Conservation (phyloP, 345 rosid species). For the Barbarea vulgaris region DNA sequence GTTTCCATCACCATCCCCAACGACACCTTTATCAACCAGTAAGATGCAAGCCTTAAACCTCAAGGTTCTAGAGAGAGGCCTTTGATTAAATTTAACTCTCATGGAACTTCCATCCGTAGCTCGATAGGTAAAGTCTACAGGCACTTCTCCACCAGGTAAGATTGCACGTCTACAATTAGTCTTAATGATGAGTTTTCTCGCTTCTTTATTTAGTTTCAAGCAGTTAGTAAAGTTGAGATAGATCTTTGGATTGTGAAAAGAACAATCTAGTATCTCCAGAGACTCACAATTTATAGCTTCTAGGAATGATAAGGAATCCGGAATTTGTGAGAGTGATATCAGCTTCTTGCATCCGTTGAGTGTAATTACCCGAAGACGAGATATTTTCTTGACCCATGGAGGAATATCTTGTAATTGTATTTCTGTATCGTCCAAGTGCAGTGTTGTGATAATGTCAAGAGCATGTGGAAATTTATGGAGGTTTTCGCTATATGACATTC, state of each 20-base stretch:
- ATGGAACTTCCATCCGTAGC: neutral
- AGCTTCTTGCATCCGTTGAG: neutral
- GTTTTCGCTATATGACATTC: neutral
- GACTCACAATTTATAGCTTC: neutral
- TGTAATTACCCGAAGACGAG: neutral
- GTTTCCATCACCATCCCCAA: neutral
- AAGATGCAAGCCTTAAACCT: neutral
- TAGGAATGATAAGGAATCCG: neutral
- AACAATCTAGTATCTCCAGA: neutral
- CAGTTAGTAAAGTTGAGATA: neutral
- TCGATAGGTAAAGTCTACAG: neutral
- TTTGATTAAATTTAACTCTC: neutral
- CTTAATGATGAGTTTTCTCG: neutral
- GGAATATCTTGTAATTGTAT: neutral
- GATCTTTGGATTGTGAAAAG: neutral
- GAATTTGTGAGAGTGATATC: neutral
- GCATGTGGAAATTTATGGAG: neutral
- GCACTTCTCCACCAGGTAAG: neutral
- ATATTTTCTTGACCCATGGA: neutral
- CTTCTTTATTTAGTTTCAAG: neutral
- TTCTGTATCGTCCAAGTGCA: neutral
- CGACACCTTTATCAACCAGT: neutral
- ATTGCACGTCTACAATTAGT: neutral
- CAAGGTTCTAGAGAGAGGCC: neutral
- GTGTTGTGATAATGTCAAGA: neutral